Percentiles rank a stretch among this genome's conserved stretches.
These are phyloP conservation scores for Tuber microsphaerosporum DNA, from an alignment of 495 filamentous ascomycete genomes.

Conservation along the genomic window DNA sequence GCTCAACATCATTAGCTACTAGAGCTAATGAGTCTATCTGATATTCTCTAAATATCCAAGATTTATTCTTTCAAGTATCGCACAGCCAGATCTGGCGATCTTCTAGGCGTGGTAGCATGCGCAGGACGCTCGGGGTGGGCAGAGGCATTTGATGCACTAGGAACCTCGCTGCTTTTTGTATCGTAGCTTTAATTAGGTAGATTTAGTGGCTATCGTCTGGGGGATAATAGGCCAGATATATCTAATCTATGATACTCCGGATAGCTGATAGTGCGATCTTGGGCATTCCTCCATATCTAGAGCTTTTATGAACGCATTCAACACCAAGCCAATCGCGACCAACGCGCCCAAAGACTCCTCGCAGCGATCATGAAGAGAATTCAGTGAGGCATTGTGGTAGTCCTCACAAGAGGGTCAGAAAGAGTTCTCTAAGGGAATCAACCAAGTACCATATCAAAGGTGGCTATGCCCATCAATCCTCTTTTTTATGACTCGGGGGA, in stretches of 20 bases:
- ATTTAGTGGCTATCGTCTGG: no score
- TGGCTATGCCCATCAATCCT: background rate
- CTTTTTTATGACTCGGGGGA: background rate
- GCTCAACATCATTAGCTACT: no score
- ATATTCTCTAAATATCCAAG: no score
- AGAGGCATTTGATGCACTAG: no score
- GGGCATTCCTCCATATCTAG: background rate
- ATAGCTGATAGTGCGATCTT: background rate
- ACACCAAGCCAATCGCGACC: background rate
- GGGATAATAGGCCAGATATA: background rate
- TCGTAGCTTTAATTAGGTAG: no score
- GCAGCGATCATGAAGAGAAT: background rate
- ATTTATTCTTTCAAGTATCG: no score
- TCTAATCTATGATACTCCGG: background rate
- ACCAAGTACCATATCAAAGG: background rate
- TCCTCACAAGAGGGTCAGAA: background rate
- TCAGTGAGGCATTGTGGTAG: background rate
- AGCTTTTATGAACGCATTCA: background rate
- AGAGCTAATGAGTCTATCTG: no score
- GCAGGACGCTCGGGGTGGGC: no score
- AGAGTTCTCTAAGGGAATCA: background rate
- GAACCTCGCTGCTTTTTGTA: no score
- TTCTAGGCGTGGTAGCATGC: no score
- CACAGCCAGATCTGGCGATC: no score
- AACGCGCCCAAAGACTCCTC: background rate